Evolutionary conservation across 176 grass and related monocot species (phyloP).

Genomic region (Carex kokanica): DNA sequence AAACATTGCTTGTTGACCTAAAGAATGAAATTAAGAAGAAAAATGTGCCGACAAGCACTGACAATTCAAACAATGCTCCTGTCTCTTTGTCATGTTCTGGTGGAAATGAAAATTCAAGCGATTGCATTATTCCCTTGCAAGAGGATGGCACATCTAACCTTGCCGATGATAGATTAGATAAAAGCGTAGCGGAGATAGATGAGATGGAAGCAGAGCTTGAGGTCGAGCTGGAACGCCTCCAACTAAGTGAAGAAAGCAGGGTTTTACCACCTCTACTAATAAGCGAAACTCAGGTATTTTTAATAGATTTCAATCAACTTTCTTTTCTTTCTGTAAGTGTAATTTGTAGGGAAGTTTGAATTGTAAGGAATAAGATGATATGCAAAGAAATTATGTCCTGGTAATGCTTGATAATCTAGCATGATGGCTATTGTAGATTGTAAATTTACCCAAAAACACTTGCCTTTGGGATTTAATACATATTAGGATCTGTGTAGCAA

Average conservation of each 20-base stretch:
- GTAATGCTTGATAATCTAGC: neutral
- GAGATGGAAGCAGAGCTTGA: conserved; percentile 75
- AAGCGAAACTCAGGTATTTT: conserved; percentile 19
- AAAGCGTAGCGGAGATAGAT: conserved; percentile 33
- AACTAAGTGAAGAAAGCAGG: conserved; percentile 26
- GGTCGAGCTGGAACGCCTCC: conserved; percentile 48
- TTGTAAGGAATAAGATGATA: neutral
- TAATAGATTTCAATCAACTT: neutral
- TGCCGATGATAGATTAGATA: neutral
- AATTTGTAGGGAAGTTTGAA: neutral
- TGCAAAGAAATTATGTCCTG: neutral
- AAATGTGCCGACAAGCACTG: conserved; percentile 10
- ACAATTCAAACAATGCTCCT: conserved; percentile 22
- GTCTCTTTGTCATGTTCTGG: conserved; percentile 15
- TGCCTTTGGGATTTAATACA: neutral
- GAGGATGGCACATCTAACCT: conserved; percentile 16
- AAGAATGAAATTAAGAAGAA: conserved; percentile 34
- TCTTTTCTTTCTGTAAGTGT: neutral
- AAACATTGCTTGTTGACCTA: conserved; percentile 48
- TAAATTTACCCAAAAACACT: neutral
- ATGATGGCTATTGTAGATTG: neutral
- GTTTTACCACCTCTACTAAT: neutral
- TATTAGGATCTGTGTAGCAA: neutral
- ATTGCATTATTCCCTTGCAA: conserved; percentile 8
- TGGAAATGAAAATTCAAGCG: conserved; percentile 15